Conservation (phyloP, 148 eudicot species). For the Bassia scoparia region DNA sequence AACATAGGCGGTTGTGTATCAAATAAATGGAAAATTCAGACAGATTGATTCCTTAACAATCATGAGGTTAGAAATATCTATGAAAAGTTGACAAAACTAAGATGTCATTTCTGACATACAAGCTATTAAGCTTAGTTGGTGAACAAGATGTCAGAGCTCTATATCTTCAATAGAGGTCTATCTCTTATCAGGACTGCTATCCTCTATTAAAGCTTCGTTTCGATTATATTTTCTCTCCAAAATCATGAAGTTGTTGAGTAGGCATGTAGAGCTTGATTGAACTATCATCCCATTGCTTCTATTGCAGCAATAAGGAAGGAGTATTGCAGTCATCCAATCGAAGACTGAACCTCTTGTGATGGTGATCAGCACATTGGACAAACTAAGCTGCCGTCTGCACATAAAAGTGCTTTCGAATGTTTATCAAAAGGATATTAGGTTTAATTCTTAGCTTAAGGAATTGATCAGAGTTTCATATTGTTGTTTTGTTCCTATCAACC, state of each 20-base stretch:
- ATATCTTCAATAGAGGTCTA: constrained; percentile 40
- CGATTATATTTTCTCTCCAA: constrained; percentile 42
- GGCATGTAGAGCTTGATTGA: constrained; percentile 35
- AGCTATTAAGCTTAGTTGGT: constrained; percentile 63
- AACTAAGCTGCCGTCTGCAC: constrained; percentile 80
- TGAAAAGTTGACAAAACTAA: constrained; percentile 8
- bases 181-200: constrained; percentile 55
- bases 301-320: constrained; percentile 37
- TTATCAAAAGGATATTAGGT: neutral
- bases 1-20: too few relatives aligned
- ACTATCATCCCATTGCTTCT: constrained; percentile 19
- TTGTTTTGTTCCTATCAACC: neutral
- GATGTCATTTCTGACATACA: constrained; percentile 42
- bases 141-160: constrained; percentile 61
- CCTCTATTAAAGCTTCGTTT: constrained; percentile 35
- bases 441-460: neutral
- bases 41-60: too few relatives aligned
- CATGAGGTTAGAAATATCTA: neutral
- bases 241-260: constrained; percentile 35
- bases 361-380: constrained; percentile 35
- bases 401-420: constrained; percentile 11
- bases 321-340: constrained; percentile 72
- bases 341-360: constrained; percentile 41
- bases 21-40: too few relatives aligned
- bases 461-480: neutral